A percentile compares a stretch with the other conserved stretches of the same genome.
phyloP scores from a whole-genome alignment of 2,329 filamentous ascomycete genomes.

The Nothomitra cinnamomea region DNA sequence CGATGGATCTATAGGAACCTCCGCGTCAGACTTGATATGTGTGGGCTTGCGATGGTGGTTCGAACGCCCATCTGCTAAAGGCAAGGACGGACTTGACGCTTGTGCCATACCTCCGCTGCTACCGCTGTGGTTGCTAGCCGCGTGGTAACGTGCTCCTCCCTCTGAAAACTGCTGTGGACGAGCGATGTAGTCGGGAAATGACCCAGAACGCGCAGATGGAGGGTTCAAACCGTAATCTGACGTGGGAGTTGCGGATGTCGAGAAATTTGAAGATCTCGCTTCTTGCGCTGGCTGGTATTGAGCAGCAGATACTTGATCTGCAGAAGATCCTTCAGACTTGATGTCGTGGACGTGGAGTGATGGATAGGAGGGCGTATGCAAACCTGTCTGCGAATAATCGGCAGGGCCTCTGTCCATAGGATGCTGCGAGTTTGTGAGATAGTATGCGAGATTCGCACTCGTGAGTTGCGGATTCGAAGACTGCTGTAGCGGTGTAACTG shows the following conservation, averaged over 20 bases:
- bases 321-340: constrained; percentile 67
- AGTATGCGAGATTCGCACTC: constrained; percentile 11
- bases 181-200: constrained; percentile 76
- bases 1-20: constrained; percentile 98
- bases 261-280: constrained; percentile 54
- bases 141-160: constrained; percentile 47
- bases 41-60: constrained; percentile 54
- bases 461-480: not conserved
- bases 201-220: constrained; percentile 57
- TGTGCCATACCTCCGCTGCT: constrained; percentile 89
- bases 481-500: constrained; percentile 2
- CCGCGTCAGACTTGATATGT: constrained; percentile 81
- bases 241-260: constrained; percentile 64
- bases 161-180: constrained; percentile 29
- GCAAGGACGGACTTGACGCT: constrained; percentile 83
- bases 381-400: constrained; percentile 80
- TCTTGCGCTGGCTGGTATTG: constrained; percentile 76
- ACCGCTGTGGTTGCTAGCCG: constrained; percentile 54
- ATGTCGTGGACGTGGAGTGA: constrained; percentile 30
- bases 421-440: constrained; percentile 19
- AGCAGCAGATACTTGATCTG: constrained; percentile 89
- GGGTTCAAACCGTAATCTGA: constrained; percentile 78
- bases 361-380: constrained; percentile 49
- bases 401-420: constrained; percentile 45
- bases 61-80: constrained; percentile 58